These are phyloP conservation scores for Crithidia thermophila DNA, from an alignment of 208 protist genomes.

Conservation along the genomic window DNA sequence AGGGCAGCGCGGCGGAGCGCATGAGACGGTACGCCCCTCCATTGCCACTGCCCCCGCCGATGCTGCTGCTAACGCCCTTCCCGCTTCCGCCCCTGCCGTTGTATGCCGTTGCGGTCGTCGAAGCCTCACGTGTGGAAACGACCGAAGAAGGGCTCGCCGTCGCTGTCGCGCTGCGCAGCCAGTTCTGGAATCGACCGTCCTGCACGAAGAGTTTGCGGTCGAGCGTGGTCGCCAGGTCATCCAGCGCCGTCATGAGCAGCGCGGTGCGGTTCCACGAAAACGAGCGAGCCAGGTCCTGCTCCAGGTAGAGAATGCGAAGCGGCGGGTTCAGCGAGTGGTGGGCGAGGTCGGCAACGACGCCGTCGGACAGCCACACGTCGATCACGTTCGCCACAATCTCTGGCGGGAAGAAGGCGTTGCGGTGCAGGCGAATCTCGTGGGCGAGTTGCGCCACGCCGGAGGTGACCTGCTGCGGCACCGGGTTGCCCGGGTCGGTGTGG, in stretches of 20 bases:
- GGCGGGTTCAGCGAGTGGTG: conserved; percentile 62
- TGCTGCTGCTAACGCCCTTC: background rate
- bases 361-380: conserved; percentile 49
- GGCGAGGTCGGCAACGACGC: conserved; percentile 44
- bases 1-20: no score
- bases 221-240: conserved; percentile 37
- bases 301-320: conserved; percentile 52
- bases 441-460: conserved; percentile 61
- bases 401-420: conserved; percentile 50
- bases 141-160: no score
- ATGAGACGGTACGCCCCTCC: background rate
- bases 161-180: conserved; percentile 2
- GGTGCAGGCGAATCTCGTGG: conserved; percentile 65
- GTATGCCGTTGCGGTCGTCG: no score
- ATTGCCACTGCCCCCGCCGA: background rate
- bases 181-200: conserved; percentile 34
- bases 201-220: conserved; percentile 40
- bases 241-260: conserved; percentile 33
- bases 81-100: no score
- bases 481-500: conserved; percentile 34
- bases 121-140: no score
- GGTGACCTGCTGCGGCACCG: conserved; percentile 67
- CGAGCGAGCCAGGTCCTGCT: conserved; percentile 30
- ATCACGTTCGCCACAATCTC: conserved; percentile 42
- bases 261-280: conserved; percentile 48